Evolutionary conservation across 805 yeast species (phyloP).

Genomic region (Cyberlindnera petersonii): DNA sequence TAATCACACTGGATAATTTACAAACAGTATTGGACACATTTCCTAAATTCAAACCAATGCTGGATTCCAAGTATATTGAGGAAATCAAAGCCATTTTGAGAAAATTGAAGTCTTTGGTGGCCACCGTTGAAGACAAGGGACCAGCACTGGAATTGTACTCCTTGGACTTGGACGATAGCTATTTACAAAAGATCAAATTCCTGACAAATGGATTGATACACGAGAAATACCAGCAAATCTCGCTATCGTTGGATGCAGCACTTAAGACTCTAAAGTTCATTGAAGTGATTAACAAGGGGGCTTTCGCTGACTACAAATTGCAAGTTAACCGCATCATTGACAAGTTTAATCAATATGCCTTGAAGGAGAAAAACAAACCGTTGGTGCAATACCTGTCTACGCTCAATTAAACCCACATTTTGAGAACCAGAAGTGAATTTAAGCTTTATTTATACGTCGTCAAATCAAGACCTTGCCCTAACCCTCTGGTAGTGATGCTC

Average conservation of each 20-base stretch:
- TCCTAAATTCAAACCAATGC: slow-evolving; percentile 1
- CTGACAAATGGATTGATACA: slow-evolving; percentile 18
- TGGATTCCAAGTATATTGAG: slow-evolving; percentile 1
- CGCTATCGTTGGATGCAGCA: background rate
- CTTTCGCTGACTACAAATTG: background rate
- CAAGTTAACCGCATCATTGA: background rate
- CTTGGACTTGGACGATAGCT: slow-evolving; percentile 11
- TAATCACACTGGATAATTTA: slow-evolving; percentile 14
- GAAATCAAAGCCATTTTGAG: slow-evolving; percentile 1
- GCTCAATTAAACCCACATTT: background rate
- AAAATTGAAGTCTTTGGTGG: slow-evolving; percentile 2
- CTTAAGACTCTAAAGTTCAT: slow-evolving; percentile 3
- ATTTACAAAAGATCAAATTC: slow-evolving; percentile 16
- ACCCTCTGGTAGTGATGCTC: slow-evolving; percentile 15
- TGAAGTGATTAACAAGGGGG: background rate
- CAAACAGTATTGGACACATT: slow-evolving; percentile 5
- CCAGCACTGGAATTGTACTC: slow-evolving; percentile 14
- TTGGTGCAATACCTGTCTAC: slow-evolving; percentile 9
- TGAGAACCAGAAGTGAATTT: background rate
- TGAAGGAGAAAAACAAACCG: slow-evolving; percentile 6
- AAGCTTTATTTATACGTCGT: too few species aligned
- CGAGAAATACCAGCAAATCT: slow-evolving; percentile 15
- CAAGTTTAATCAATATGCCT: slow-evolving; percentile 12
- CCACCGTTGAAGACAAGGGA: slow-evolving; percentile 6
- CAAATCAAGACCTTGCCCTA: too few species aligned